These are phyloP conservation scores for Mycena polygramma DNA, from an alignment of 768 basidiomycete genomes.

Conservation along the genomic window DNA sequence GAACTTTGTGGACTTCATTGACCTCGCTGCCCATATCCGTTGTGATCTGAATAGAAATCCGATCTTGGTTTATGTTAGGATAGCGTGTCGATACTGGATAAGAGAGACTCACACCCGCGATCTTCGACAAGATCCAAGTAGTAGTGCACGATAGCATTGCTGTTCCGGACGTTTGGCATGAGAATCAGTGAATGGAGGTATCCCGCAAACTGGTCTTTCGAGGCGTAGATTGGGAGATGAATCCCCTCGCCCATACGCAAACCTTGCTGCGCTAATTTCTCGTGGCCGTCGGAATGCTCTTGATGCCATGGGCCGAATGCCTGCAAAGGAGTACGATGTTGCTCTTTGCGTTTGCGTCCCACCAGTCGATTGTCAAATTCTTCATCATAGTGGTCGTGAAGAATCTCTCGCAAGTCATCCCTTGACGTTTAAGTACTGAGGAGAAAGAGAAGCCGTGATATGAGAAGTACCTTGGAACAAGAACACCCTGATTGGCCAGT, in stretches of 20 bases:
- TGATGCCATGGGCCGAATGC: conserved; percentile 20
- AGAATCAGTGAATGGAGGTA: conserved; percentile 7
- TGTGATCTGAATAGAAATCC: conserved; percentile 7
- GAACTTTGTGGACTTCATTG: conserved; percentile 10
- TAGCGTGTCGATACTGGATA: too few relatives aligned
- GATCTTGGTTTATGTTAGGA: not conserved
- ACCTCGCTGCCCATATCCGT: conserved; percentile 12
- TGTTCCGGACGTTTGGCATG: conserved; percentile 12
- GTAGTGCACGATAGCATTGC: conserved; percentile 1
- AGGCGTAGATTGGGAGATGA: conserved; percentile 21
- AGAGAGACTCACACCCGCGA: conserved; percentile 8
- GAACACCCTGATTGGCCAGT: not conserved
- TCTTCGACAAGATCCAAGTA: conserved; percentile 11
- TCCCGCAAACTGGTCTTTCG: conserved; percentile 10
- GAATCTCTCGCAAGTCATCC: conserved; percentile 2
- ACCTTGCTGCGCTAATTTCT: conserved; percentile 16
- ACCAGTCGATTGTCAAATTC: conserved; percentile 1
- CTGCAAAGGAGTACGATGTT: conserved; percentile 4
- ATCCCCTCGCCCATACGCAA: conserved; percentile 8
- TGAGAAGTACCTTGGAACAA: not conserved
- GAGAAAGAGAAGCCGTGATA: too few relatives aligned
- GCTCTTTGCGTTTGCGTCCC: not conserved
- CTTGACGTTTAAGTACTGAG: not conserved
- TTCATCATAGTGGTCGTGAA: conserved; percentile 13
- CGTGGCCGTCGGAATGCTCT: conserved; percentile 22